A percentile compares a stretch with the other conserved stretches of the same genome.
These are phyloP conservation scores for Gossypium davidsonii DNA, from an alignment of 441 rosid species.

Conservation along the genomic window DNA sequence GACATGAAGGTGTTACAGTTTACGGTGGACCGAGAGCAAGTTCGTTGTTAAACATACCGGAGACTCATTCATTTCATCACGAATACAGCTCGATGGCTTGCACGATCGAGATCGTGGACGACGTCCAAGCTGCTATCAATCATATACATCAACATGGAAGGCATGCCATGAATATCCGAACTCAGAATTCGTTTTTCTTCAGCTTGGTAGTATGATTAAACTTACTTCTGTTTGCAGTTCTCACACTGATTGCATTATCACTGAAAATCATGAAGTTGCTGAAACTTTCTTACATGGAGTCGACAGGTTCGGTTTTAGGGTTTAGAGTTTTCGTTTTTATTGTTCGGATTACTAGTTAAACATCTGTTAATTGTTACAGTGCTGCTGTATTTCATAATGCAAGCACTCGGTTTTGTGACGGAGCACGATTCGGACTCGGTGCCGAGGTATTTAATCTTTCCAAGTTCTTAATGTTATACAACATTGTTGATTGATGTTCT, in stretches of 20 bases:
- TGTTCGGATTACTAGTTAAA: background rate
- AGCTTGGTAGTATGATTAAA: background rate
- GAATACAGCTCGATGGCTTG: conserved; percentile 64
- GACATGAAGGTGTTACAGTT: conserved; percentile 40
- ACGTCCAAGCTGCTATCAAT: conserved; percentile 50
- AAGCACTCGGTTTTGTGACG: conserved; percentile 68
- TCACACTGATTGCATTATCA: conserved; percentile 39
- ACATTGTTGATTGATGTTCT: background rate
- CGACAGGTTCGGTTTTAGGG: conserved; percentile 26
- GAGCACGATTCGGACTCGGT: conserved; percentile 75
- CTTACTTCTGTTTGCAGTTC: conserved; percentile 24
- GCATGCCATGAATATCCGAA: conserved; percentile 13
- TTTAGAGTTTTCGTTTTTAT: background rate
- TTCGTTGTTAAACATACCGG: conserved; percentile 39
- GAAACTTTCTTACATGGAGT: conserved; percentile 28
- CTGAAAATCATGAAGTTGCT: conserved; percentile 29
- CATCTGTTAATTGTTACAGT: conserved; percentile 23
- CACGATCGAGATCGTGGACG: conserved; percentile 63
- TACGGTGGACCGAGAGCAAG: conserved; percentile 59
- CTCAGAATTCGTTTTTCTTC: too few relatives aligned
- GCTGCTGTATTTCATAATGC: conserved; percentile 82
- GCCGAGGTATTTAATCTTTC: conserved; percentile 47
- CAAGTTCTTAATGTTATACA: background rate
- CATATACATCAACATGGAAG: conserved; percentile 74
- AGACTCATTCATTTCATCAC: conserved; percentile 42